Conservation (phyloP, 2,329 filamentous ascomycete genomes). For the Pseudocercospora fuligena region DNA sequence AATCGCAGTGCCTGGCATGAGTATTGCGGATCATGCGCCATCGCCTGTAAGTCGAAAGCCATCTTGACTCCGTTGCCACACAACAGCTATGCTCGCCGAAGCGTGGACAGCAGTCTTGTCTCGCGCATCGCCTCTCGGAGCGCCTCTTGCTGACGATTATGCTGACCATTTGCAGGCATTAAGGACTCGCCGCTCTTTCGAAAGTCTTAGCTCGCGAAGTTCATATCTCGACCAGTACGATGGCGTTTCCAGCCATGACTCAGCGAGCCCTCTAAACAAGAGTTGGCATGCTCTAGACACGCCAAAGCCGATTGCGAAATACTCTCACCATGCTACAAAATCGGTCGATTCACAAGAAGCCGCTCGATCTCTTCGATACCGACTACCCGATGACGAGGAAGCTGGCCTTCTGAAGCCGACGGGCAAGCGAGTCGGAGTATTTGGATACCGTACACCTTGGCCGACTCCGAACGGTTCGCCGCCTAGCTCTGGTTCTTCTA, state of each 20-base stretch:
- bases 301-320: background rate
- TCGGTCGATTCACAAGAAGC: background rate
- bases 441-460: constrained; percentile 8
- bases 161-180: background rate
- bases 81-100: background rate
- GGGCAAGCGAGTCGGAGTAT: background rate
- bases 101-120: no score
- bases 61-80: constrained; percentile 1
- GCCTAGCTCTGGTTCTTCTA: constrained; percentile 1
- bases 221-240: background rate
- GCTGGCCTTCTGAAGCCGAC: background rate
- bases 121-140: no score
- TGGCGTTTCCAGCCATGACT: background rate
- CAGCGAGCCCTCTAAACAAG: background rate
- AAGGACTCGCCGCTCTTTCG: background rate
- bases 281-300: background rate
- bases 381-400: background rate
- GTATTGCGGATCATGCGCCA: background rate
- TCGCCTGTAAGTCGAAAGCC: background rate
- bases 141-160: no score
- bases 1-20: constrained; percentile 21
- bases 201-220: background rate
- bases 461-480: background rate
- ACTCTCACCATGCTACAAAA: background rate
- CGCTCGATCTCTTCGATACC: background rate